Conservation (phyloP, 768 basidiomycete species). For the Boletus insuetus region DNA sequence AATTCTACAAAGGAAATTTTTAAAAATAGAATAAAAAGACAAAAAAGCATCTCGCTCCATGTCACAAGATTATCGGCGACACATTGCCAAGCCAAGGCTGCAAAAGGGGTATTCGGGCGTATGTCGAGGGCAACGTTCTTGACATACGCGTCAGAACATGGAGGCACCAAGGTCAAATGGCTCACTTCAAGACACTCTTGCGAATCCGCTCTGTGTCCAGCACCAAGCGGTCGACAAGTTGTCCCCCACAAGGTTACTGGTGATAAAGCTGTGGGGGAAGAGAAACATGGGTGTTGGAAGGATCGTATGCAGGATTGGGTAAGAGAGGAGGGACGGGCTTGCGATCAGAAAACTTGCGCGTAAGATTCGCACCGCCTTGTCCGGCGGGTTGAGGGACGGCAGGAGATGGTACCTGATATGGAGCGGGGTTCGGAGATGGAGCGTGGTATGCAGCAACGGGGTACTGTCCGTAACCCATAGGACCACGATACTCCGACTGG, state of each 20-base stretch:
- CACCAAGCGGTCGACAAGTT: background rate
- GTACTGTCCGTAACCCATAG: slow-evolving; percentile 23
- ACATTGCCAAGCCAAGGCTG: background rate
- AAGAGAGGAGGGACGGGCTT: slow-evolving; percentile 33
- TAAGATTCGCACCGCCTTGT: slow-evolving; percentile 31
- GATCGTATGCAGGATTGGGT: slow-evolving; percentile 20
- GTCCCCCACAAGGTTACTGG: background rate
- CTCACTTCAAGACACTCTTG: slow-evolving; percentile 8
- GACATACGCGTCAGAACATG: background rate
- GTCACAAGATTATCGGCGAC: slow-evolving; percentile 12
- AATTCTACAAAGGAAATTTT: background rate
- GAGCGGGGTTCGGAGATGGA: slow-evolving; percentile 4
- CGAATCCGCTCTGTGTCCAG: background rate
- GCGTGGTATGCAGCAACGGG: slow-evolving; percentile 7
- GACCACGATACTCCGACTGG: slow-evolving; percentile 18
- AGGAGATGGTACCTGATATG: slow-evolving; percentile 14
- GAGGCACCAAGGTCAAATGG: background rate
- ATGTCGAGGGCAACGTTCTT: background rate
- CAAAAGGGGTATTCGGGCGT: slow-evolving; percentile 2
- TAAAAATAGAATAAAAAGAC: background rate
- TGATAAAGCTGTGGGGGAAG: slow-evolving; percentile 21
- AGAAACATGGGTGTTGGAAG: slow-evolving; percentile 19
- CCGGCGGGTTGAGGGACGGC: slow-evolving; percentile 7
- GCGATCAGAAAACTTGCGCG: slow-evolving; percentile 34
- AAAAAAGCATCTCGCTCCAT: slow-evolving; percentile 15